Evolutionary conservation across 2,329 filamentous ascomycete species (phyloP).

Genomic region (Clonostachys chloroleuca): DNA sequence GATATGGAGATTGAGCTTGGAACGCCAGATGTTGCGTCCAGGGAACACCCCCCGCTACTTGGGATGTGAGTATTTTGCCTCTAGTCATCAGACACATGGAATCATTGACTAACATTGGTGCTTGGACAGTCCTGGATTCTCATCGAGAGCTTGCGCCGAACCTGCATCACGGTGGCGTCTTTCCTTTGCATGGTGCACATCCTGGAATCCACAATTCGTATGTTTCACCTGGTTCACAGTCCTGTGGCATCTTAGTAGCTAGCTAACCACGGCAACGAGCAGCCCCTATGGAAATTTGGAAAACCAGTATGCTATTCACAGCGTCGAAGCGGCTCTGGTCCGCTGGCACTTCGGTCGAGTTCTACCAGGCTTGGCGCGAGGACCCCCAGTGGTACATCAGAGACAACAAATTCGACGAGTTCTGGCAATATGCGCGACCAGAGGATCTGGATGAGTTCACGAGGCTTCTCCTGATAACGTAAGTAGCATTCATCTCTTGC

Average conservation of each 20-base stretch:
- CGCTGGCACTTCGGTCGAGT: conserved; percentile 30
- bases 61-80: conserved; percentile 28
- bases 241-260: not conserved
- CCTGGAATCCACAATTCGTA: conserved; percentile 23
- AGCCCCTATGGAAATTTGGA: not conserved
- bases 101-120: conserved; percentile 1
- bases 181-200: conserved; percentile 25
- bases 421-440: conserved; percentile 27
- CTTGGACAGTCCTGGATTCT: conserved; percentile 31
- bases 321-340: conserved; percentile 38
- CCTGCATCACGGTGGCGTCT: conserved; percentile 22
- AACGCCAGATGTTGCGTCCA: conserved; percentile 11
- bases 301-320: conserved; percentile 16
- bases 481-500: conserved; percentile 10
- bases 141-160: conserved; percentile 33
- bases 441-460: conserved; percentile 34
- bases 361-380: conserved; percentile 37
- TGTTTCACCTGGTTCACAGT: conserved; percentile 11
- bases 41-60: conserved; percentile 29
- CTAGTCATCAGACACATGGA: not conserved
- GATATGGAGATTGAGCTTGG: conserved; percentile 23
- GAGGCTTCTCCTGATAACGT: conserved; percentile 28
- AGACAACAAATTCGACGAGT: conserved; percentile 25
- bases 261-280: not conserved
- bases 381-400: conserved; percentile 28